phyloP scores from a whole-genome alignment of 805 yeast species.

The Debaryomyces castellii region DNA sequence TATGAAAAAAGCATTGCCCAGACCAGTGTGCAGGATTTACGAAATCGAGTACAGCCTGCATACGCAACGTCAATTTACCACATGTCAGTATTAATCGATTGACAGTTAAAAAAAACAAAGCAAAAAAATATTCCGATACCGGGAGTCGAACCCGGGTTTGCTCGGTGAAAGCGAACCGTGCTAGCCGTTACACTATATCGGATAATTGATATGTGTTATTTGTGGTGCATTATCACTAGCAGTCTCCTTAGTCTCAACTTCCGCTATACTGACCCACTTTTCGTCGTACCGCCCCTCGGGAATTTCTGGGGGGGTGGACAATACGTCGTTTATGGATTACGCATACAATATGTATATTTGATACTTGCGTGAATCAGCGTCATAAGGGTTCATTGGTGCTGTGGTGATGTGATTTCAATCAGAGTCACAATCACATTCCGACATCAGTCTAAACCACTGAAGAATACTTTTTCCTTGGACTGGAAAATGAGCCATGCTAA shows the following conservation, averaged over 20 bases:
- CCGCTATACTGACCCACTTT: too few species aligned
- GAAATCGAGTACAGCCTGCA: neutral
- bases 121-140: conserved; percentile 57
- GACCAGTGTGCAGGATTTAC: neutral
- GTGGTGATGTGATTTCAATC: neutral
- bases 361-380: neutral
- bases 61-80: neutral
- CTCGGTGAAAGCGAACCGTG: conserved; percentile 56
- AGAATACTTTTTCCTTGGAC: too few species aligned
- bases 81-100: neutral
- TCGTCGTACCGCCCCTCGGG: neutral
- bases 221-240: neutral
- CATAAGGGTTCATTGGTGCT: neutral
- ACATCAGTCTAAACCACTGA: too few species aligned
- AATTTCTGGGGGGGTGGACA: neutral
- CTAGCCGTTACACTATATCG: conserved; percentile 55
- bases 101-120: neutral
- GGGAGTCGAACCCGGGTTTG: conserved; percentile 82
- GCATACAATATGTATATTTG: neutral
- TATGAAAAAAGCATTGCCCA: too few species aligned
- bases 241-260: too few species aligned
- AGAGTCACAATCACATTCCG: too few species aligned
- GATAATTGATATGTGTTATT: conserved; percentile 14
- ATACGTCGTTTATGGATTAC: neutral
- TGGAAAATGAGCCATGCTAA: neutral